phyloP scores from a whole-genome alignment of 345 rosid genomes.

The Lumnitzera littorea region DNA sequence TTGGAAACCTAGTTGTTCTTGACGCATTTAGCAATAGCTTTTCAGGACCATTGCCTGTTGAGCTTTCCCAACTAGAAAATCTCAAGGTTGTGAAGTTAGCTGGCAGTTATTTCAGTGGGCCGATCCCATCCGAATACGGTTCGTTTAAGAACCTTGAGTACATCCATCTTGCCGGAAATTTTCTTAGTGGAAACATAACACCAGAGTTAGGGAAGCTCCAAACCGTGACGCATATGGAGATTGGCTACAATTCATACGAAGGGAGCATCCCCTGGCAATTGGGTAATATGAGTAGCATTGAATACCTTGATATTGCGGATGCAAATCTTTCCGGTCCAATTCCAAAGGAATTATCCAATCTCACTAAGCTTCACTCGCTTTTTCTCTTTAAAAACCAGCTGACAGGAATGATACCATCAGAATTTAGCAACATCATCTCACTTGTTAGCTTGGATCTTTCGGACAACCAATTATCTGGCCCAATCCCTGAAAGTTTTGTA shows the following conservation, averaged over 20 bases:
- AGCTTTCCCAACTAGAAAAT: constrained; percentile 40
- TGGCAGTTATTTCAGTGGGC: constrained; percentile 84
- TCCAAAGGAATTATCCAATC: constrained; percentile 64
- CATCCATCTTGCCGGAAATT: constrained; percentile 80
- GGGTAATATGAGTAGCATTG: constrained; percentile 70
- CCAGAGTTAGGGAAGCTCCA: constrained; percentile 59
- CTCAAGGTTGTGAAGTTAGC: constrained; percentile 77
- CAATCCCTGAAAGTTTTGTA: constrained; percentile 68
- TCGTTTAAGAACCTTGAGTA: constrained; percentile 61
- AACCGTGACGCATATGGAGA: constrained; percentile 81
- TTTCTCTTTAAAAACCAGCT: constrained; percentile 83
- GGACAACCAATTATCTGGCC: constrained; percentile 65
- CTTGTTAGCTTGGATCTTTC: constrained; percentile 81
- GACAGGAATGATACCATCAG: constrained; percentile 58
- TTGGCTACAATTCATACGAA: constrained; percentile 75
- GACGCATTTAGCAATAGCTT: constrained; percentile 92
- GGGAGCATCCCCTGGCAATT: constrained; percentile 75
- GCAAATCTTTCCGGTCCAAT: constrained; percentile 73
- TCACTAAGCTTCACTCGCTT: constrained; percentile 72
- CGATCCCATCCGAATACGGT: constrained; percentile 70
- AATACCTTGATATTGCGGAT: constrained; percentile 81
- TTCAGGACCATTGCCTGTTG: constrained; percentile 63
- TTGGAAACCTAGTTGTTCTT: constrained; percentile 41
- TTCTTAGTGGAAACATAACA: constrained; percentile 55
- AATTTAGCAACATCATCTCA: constrained; percentile 43